Conservation (phyloP, 1,139 yeast genomes). For the Scheffersomyces illinoinensis region DNA sequence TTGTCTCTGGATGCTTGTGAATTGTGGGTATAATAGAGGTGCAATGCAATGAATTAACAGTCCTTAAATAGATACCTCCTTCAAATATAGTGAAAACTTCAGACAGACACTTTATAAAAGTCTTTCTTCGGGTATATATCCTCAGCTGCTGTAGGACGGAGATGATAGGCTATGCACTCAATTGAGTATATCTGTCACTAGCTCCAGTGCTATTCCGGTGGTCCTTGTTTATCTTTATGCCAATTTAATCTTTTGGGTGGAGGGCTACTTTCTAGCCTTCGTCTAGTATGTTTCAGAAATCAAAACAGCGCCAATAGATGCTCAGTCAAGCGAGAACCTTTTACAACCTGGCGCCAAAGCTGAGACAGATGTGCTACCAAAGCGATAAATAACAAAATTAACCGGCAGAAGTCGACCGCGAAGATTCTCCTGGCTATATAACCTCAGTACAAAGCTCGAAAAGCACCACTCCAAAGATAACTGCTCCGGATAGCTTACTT, state of each 20-base stretch:
- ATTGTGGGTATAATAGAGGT: not conserved
- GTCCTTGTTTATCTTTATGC: not conserved
- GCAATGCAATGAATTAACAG: not conserved
- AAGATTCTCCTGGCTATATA: not conserved
- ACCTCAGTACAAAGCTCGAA: not conserved
- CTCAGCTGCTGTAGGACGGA: not conserved
- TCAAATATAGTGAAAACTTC: too few species aligned
- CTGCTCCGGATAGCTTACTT: not conserved
- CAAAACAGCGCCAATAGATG: not conserved
- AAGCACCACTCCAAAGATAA: not conserved
- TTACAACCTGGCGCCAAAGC: not conserved
- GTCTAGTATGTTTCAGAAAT: not conserved
- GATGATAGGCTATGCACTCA: not conserved
- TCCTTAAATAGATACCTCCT: not conserved
- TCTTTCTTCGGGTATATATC: not conserved
- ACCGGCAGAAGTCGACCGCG: not conserved
- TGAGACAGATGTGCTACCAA: not conserved
- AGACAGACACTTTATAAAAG: not conserved
- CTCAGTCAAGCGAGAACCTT: not conserved
- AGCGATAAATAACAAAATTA: not conserved
- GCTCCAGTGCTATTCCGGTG: not conserved
- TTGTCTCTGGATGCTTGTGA: not conserved
- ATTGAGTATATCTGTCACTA: not conserved
- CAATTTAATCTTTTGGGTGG: not conserved
- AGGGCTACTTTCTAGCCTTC: not conserved